phyloP scores from a whole-genome alignment of 352 stramenopile genomes.

The Pythium coloratum region DNA sequence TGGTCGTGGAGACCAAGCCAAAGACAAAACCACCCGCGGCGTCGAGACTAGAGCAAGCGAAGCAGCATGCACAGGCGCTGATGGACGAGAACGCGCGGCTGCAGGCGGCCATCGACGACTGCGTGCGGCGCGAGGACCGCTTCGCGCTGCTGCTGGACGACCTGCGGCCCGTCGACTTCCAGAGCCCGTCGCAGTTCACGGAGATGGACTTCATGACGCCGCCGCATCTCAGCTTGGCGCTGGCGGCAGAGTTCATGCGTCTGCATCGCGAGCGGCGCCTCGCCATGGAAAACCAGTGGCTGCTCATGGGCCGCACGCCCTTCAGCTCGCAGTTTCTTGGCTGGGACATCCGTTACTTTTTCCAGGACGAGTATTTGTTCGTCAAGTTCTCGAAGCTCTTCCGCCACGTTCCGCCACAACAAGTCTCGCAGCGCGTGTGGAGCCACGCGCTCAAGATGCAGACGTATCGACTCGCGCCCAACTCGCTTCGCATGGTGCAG shows the following conservation, averaged over 20 bases:
- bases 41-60: slow-evolving; percentile 31
- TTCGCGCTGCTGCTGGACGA: slow-evolving; percentile 51
- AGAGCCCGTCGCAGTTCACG: background rate
- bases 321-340: slow-evolving; percentile 41
- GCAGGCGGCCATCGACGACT: slow-evolving; percentile 37
- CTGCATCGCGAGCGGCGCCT: slow-evolving; percentile 33
- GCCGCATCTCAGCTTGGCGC: slow-evolving; percentile 29
- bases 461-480: slow-evolving; percentile 41
- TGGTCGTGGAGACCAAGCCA: background rate
- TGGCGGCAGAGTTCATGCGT: slow-evolving; percentile 40
- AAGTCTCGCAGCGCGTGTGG: slow-evolving; percentile 40
- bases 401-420: slow-evolving; percentile 25
- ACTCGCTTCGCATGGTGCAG: slow-evolving; percentile 36
- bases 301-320: slow-evolving; percentile 20
- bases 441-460: slow-evolving; percentile 43
- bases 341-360: slow-evolving; percentile 44
- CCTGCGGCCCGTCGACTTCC: slow-evolving; percentile 17
- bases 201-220: slow-evolving; percentile 12
- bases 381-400: slow-evolving; percentile 54
- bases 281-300: slow-evolving; percentile 37
- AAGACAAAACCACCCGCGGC: background rate
- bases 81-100: slow-evolving; percentile 40
- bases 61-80: slow-evolving; percentile 30
- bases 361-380: slow-evolving; percentile 35
- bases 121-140: slow-evolving; percentile 48